A percentile compares a stretch with the other conserved stretches of the same genome.
Conservation (phyloP, 768 basidiomycete genomes). For the Tricholomella constricta region DNA sequence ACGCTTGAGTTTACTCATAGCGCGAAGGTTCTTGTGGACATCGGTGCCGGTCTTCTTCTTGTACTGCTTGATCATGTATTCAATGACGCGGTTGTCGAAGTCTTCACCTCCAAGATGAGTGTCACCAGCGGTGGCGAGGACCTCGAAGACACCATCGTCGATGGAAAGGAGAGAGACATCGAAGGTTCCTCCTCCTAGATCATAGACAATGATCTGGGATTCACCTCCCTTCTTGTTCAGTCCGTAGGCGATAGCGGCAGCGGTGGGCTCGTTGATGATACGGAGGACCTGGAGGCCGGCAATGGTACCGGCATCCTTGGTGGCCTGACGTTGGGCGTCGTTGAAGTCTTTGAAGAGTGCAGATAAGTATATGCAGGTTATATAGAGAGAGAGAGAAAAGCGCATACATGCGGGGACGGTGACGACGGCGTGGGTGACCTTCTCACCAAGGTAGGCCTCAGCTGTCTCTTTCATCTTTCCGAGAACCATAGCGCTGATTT, state of each 20-base stretch:
- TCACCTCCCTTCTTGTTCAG: slow-evolving; percentile 95
- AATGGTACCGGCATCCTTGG: slow-evolving; percentile 96
- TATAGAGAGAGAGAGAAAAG: slow-evolving; percentile 16
- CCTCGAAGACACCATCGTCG: slow-evolving; percentile 91
- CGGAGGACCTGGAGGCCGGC: slow-evolving; percentile 94
- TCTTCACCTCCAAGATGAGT: slow-evolving; percentile 96
- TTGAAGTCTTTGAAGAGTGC: slow-evolving; percentile 75
- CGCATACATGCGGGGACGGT: slow-evolving; percentile 91
- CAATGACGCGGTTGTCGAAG: slow-evolving; percentile 92
- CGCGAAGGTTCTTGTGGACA: slow-evolving; percentile 74
- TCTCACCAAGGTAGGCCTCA: slow-evolving; percentile 94
- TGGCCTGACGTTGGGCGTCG: slow-evolving; percentile 98
- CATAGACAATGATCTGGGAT: slow-evolving; percentile 96
- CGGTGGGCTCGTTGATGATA: slow-evolving; percentile 98
- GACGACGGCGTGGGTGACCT: slow-evolving; percentile 96
- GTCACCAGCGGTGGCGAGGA: slow-evolving; percentile 89
- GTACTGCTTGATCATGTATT: slow-evolving; percentile 86
- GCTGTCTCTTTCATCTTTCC: slow-evolving; percentile 99
- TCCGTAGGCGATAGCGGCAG: slow-evolving; percentile 97
- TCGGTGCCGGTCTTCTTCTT: slow-evolving; percentile 92
- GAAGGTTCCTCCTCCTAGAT: slow-evolving; percentile 98
- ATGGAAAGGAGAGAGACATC: slow-evolving; percentile 96
- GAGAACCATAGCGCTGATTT: slow-evolving; percentile 94
- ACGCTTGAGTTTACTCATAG: slow-evolving; percentile 89
- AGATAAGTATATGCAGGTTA: not conserved